Evolutionary conservation across 169 alveolate genomes (phyloP), one percentile per base, ranked within the genome.

Genomic region (Eimeria praecox): DNA sequence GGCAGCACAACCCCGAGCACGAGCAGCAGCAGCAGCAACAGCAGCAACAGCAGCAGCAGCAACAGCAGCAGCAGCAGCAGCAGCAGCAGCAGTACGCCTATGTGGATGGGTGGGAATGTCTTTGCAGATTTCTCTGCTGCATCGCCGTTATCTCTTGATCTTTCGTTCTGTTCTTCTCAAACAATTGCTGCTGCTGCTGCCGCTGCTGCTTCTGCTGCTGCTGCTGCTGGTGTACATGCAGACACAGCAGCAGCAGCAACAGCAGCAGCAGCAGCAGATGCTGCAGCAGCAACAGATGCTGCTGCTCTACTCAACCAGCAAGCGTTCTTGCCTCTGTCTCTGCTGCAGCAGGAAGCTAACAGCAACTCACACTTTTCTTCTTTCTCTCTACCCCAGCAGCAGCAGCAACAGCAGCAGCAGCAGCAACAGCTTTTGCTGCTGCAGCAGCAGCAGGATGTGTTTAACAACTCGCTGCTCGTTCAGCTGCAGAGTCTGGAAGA

Each of bases 11-110:
- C 69, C 5, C 27, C 33, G 40, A 40, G 89, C 89, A 49, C 56
- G 20, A 49, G 56, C 56, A 49, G 56, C 56, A 49, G 56, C 56
- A 49, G 56, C 56, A 49, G 56, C 12, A 40, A n/a, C 56, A 49
- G 56, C 56, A 49, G 56, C 56, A 49, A 12, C 56, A 49, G 56
- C 56, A 49, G 56, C 12, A 40, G 89, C 30, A 46, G 59, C 66
- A 78, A 64, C 69, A 78, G 38, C 89, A 38, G 62, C 88, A 38
- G 62, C 56, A 44, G 56, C 44, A 78, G 83, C 83, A 73, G 64
- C 69, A 78, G 42, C 66, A 40, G 44, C 83, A 14, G 83, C 42
- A 38, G 9, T 30, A 30, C 83, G 30, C 44, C 62, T 4, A 2
- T 30, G 46, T 78, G 89, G 89, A 35, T 78, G 6, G 64, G 89